Evolutionary conservation across 2,329 filamentous ascomycete genomes (phyloP).

Genomic region (Diaporthe velutina): DNA sequence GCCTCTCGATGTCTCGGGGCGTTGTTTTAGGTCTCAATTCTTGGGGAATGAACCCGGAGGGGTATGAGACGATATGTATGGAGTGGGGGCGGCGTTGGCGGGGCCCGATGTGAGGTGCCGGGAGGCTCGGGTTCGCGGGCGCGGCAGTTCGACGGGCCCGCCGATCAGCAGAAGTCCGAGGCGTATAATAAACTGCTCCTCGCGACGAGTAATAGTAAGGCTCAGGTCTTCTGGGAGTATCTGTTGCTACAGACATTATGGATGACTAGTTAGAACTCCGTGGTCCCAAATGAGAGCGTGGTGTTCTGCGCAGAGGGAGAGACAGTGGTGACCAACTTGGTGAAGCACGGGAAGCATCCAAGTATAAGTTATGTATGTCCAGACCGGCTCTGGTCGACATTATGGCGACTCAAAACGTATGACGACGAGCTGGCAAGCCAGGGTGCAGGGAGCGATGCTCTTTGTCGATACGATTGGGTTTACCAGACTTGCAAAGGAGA

Average conservation of each 20-base stretch:
- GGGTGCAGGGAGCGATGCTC: slow-evolving; percentile 30
- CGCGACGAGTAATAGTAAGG: slow-evolving; percentile 40
- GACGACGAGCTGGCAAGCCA: slow-evolving; percentile 7
- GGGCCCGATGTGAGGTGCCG: slow-evolving; percentile 59
- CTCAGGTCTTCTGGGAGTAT: slow-evolving; percentile 30
- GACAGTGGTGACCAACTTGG: slow-evolving; percentile 35
- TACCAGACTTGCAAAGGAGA: slow-evolving; percentile 8
- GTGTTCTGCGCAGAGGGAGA: background rate
- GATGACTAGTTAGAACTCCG: slow-evolving; percentile 10
- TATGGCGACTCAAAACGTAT: slow-evolving; percentile 32
- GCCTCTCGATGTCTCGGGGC: slow-evolving; percentile 47
- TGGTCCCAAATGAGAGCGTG: background rate
- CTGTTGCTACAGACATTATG: slow-evolving; percentile 32
- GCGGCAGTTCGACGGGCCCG: slow-evolving; percentile 40
- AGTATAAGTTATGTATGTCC: slow-evolving; percentile 19
- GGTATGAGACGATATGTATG: slow-evolving; percentile 66
- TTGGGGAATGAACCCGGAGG: slow-evolving; percentile 54
- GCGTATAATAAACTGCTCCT: slow-evolving; percentile 40
- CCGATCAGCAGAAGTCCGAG: slow-evolving; percentile 41
- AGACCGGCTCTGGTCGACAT: slow-evolving; percentile 36
- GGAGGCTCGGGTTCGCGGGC: slow-evolving; percentile 46
- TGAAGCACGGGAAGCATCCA: slow-evolving; percentile 21
- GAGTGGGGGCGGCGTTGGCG: slow-evolving; percentile 66
- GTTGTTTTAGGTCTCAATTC: slow-evolving; percentile 52
- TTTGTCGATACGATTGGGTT: slow-evolving; percentile 27